Conservation (phyloP, 1,284 basidiomycete species). For the Tylopilus sp. region DNA sequence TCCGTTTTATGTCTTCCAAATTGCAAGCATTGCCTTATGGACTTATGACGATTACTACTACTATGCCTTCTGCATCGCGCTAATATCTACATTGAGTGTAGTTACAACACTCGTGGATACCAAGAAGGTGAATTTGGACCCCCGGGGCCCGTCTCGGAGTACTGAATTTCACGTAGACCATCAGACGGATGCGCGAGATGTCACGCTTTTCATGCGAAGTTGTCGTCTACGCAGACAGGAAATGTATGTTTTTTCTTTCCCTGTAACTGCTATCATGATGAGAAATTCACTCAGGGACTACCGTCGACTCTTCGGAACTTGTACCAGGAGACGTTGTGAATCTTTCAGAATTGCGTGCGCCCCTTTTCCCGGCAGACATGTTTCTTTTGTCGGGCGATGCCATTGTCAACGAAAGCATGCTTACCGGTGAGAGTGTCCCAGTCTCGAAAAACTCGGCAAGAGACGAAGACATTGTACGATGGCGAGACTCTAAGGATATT, state of each 20-base stretch:
- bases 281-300: conserved; percentile 53
- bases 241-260: conserved; percentile 55
- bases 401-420: conserved; percentile 98
- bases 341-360: conserved; percentile 73
- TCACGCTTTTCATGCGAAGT: conserved; percentile 87
- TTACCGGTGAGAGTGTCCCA: conserved; percentile 94
- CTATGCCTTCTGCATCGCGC: conserved; percentile 95
- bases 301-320: conserved; percentile 75
- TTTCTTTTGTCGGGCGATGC: conserved; percentile 93
- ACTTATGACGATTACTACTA: conserved; percentile 94
- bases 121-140: conserved; percentile 59
- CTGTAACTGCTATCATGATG: neutral
- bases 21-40: conserved; percentile 95
- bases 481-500: conserved; percentile 69
- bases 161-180: conserved; percentile 57
- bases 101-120: conserved; percentile 90
- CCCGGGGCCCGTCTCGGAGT: neutral
- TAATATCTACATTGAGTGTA: conserved; percentile 89
- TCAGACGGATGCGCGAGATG: conserved; percentile 95
- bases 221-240: conserved; percentile 68
- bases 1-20: conserved; percentile 98
- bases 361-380: conserved; percentile 87
- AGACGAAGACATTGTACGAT: conserved; percentile 68
- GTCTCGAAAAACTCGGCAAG: conserved; percentile 83
- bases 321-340: conserved; percentile 95